Evolutionary conservation across 1,284 basidiomycete genomes (phyloP).

Genomic region (Erythrobasidium hasegawianum): DNA sequence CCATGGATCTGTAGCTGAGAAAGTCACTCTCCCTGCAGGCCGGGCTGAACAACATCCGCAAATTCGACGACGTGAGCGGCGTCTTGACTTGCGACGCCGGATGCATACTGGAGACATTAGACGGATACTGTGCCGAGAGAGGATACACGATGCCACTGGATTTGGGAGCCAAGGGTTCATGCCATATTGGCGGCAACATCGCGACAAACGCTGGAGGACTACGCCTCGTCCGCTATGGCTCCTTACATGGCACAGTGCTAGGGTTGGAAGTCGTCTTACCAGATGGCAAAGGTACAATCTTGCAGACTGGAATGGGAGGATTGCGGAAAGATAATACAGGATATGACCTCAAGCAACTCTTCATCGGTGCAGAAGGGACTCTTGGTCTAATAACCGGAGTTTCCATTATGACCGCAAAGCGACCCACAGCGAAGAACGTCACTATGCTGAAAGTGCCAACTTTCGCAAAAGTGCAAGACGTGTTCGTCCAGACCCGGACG

Average conservation of each 20-base stretch:
- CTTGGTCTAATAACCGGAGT: constrained; percentile 93
- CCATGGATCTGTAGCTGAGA: neutral
- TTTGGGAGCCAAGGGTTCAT: constrained; percentile 97
- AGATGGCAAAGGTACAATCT: constrained; percentile 75
- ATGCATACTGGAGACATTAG: constrained; percentile 86
- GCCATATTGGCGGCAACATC: constrained; percentile 97
- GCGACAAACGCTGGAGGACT: constrained; percentile 97
- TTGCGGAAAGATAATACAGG: constrained; percentile 98
- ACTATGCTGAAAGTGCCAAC: constrained; percentile 58
- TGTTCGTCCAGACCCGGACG: constrained; percentile 57
- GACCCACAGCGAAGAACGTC: constrained; percentile 61
- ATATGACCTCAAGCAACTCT: constrained; percentile 98
- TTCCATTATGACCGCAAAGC: constrained; percentile 88
- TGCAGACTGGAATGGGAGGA: constrained; percentile 62
- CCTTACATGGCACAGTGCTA: constrained; percentile 88
- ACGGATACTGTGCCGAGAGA: constrained; percentile 78
- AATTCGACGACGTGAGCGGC: constrained; percentile 86
- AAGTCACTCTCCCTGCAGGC: constrained; percentile 44
- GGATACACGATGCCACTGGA: constrained; percentile 97
- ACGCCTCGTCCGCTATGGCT: constrained; percentile 88
- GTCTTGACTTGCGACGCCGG: constrained; percentile 71
- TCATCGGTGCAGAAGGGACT: constrained; percentile 95
- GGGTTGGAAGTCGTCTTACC: constrained; percentile 97
- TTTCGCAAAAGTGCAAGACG: constrained; percentile 57
- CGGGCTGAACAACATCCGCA: constrained; percentile 79